Evolutionary conservation across 495 filamentous ascomycete genomes (phyloP), one percentile per base, ranked within the genome.

Genomic region (Tuber magnatum): DNA sequence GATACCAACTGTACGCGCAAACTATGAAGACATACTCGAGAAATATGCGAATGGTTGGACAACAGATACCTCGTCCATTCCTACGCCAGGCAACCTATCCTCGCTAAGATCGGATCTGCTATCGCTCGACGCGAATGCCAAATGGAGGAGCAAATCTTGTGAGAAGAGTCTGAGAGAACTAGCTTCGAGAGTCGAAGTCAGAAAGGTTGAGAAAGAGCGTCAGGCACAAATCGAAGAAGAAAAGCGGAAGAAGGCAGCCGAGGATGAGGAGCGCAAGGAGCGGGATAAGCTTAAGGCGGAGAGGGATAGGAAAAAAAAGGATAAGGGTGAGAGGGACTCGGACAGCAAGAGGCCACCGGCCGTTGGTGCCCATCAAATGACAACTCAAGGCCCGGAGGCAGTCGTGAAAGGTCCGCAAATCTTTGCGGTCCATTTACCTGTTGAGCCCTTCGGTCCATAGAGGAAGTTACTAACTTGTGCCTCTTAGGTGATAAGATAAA

Each of bases 21-120:
- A 88, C 61, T 93, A 92, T 84, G 89, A 92, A 72, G 91, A 94
- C 77, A 84, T 94, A 41, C 86, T 94, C 38, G 92, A 94, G 43
- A 85, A 88, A 44, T 84, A 88, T 70, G 69, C 80, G 42, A 81
- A 74, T 80, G 88, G 88, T 20, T 70, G 69, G 22, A 72, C 76
- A n/a, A 78, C 77, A n/a, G 77, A 79, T 65, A 89, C 88, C 48
- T 87, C 88, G 44, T 84, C 86, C 7, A 93, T 93, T 42, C 93
- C 93, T 48, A 90, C 92, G 80, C 91, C 92, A 16, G 90, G 89
- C 76, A 90, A 89, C 69, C 86, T 97, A 72, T 90, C 92, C 72
- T 86, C 86, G 39, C 84, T 97, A 71, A 85, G 90, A 48, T 87
- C 89, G 6, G 88, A 92, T 72, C 85, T 96, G 39, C 38, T 48